phyloP scores from a whole-genome alignment of 2,329 filamentous ascomycete species.

The Albophoma yamanashiensis region DNA sequence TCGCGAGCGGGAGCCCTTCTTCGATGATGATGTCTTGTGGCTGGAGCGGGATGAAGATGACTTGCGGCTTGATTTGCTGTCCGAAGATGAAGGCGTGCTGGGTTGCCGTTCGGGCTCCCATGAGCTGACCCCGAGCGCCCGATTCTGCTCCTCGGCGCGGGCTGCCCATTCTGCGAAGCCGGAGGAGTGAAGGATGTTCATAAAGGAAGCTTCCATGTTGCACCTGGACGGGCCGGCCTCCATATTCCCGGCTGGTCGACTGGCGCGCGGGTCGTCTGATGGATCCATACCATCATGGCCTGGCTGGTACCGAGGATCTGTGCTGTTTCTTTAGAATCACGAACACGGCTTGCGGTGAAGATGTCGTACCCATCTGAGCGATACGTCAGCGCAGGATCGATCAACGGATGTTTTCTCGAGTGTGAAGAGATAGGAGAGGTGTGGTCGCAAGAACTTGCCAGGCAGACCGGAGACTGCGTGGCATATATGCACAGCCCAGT shows the following conservation, averaged over 20 bases:
- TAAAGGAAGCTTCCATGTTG: conserved; percentile 6
- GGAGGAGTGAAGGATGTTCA: conserved; percentile 3
- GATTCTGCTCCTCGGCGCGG: conserved; percentile 4
- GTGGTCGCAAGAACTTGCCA: neutral
- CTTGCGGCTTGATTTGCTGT: neutral
- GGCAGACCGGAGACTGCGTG: neutral
- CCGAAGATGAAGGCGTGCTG: neutral
- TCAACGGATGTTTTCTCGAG: neutral
- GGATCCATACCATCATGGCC: neutral
- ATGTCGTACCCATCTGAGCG: neutral
- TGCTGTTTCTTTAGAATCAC: neutral
- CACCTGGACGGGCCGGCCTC: conserved; percentile 5
- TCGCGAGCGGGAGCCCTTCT: neutral
- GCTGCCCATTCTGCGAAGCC: conserved; percentile 7
- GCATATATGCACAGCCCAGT: neutral
- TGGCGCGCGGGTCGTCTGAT: neutral
- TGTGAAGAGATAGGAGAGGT: too few relatives aligned
- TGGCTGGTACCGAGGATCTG: neutral
- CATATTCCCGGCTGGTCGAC: conserved; percentile 1
- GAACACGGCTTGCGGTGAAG: neutral
- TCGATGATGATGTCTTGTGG: neutral
- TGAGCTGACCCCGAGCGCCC: neutral
- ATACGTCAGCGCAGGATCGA: neutral
- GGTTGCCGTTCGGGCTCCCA: neutral
- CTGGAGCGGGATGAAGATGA: neutral